Base-by-base conservation (phyloP, 2,329 filamentous ascomycete species). In the Paramyrothecium roridum region DNA sequence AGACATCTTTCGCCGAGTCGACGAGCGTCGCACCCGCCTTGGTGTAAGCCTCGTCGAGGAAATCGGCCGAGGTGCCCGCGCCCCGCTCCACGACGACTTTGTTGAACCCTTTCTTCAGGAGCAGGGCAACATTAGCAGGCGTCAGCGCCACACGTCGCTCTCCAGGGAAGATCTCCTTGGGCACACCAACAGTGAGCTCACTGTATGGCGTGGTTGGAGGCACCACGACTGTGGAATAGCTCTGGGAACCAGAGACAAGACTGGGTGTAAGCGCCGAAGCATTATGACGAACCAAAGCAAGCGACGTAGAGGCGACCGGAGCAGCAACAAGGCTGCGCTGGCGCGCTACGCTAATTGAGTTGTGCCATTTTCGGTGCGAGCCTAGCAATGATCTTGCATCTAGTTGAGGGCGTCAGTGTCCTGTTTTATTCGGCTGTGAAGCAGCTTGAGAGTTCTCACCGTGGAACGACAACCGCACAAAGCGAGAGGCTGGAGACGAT, bases 141-240 rank as follows among this genome's bases (percentile, higher is more conserved):
- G 90, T 93, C 54, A 96, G 80, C 30, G 92, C 90, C 16, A 96
- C 91, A 52, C 92, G 89, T 46, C 88, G 86, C 75, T 96, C 92
- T 56, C 87, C 84, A 1, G 86, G 83, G 64, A 83, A 91, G n/a
- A 84, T 88, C 72, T 96, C 92, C 56, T 82, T 84, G 16, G 91
- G 91, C 3, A 95, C 83, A 56, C 91, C 91, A 50, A 96, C 85
- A 3, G 85, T 89, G 54, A 96, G 80, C 48, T 86, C 78, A 20
- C 81, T 76, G 70, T 92, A 96, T 1, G 91, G 89, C 3, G 73
- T 81, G 22, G 80, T 79, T 2, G 74, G 71, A 16, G 80, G 66
- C 4, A 71, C 68, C 30, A 65, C 65, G 46, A 63, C 62, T 6
- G 78, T 76, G 19, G 77, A 77, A 61, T 76, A 77, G 12, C 67